phyloP scores from a whole-genome alignment of 1,284 basidiomycete species.

The Trametes versicolor region DNA sequence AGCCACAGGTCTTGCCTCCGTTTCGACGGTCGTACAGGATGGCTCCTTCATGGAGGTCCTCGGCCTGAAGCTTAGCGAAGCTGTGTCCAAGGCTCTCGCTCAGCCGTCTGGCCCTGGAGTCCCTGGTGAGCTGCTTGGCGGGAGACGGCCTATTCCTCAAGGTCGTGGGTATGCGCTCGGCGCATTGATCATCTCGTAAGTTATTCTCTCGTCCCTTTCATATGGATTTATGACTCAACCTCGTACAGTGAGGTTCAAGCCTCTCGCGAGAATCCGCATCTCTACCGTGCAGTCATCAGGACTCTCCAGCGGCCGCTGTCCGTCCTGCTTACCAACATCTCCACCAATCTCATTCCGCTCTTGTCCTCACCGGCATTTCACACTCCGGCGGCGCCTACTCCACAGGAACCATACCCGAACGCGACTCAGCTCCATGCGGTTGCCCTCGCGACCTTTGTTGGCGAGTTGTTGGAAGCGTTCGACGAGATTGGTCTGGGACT shows the following conservation, averaged over 20 bases:
- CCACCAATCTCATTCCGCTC: slow-evolving; percentile 69
- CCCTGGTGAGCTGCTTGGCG: slow-evolving; percentile 61
- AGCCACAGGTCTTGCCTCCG: slow-evolving; percentile 45
- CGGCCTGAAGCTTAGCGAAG: slow-evolving; percentile 79
- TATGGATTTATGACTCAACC: slow-evolving; percentile 26
- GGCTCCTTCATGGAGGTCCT: slow-evolving; percentile 82
- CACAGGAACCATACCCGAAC: slow-evolving; percentile 62
- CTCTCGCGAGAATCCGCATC: slow-evolving; percentile 66
- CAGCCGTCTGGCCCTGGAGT: slow-evolving; percentile 65
- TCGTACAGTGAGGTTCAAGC: slow-evolving; percentile 72
- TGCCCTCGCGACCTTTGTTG: slow-evolving; percentile 71
- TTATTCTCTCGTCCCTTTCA: slow-evolving; percentile 35
- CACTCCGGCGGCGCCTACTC: slow-evolving; percentile 58
- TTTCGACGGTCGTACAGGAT: slow-evolving; percentile 69
- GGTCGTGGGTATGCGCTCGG: slow-evolving; percentile 76
- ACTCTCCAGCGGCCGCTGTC: slow-evolving; percentile 79
- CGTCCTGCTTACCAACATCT: slow-evolving; percentile 75
- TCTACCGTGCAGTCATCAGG: slow-evolving; percentile 75
- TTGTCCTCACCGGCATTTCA: slow-evolving; percentile 72
- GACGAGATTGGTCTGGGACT: slow-evolving; percentile 69
- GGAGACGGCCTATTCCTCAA: slow-evolving; percentile 73
- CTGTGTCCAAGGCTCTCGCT: slow-evolving; percentile 77
- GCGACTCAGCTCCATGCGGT: slow-evolving; percentile 77
- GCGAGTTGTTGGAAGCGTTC: slow-evolving; percentile 75
- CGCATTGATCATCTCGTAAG: slow-evolving; percentile 73